phyloP scores from a whole-genome alignment of 2,329 filamentous ascomycete species.

The Fusarium multiceps region DNA sequence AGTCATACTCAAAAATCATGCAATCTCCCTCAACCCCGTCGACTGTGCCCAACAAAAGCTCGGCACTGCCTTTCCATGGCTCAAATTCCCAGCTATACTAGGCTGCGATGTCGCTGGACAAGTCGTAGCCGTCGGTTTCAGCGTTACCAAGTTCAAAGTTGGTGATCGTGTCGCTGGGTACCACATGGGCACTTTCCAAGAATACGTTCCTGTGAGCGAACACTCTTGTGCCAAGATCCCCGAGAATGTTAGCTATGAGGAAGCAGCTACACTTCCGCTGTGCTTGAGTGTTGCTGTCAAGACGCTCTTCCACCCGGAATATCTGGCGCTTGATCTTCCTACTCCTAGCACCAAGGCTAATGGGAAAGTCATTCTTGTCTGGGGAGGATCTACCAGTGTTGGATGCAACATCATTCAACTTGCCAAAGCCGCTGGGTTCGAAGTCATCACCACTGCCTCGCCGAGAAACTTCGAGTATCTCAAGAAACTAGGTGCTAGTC shows the following conservation, averaged over 20 bases:
- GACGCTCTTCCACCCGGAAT: conserved; percentile 15
- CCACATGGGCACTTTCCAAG: conserved; percentile 10
- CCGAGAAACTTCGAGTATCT: conserved; percentile 21
- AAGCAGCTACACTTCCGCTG: conserved; percentile 7
- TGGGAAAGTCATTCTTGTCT: conserved; percentile 4
- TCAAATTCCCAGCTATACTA: conserved; percentile 19
- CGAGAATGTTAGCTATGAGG: not conserved
- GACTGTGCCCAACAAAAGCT: conserved; percentile 16
- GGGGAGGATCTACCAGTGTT: conserved; percentile 25
- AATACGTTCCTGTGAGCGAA: conserved; percentile 8
- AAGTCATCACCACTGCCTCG: conserved; percentile 11
- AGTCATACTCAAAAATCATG: conserved; percentile 9
- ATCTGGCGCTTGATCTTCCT: conserved; percentile 11
- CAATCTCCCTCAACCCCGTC: conserved; percentile 15
- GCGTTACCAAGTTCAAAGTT: not conserved
- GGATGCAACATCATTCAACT: conserved; percentile 16
- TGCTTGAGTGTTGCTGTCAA: conserved; percentile 19
- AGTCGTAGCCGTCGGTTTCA: not conserved
- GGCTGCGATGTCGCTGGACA: conserved; percentile 16
- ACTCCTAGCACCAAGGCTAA: not conserved
- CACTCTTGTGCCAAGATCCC: conserved; percentile 1
- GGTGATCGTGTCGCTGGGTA: conserved; percentile 3
- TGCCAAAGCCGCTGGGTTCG: conserved; percentile 17
- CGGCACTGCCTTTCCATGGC: conserved; percentile 15
- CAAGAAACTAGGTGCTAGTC: conserved; percentile 15